These are phyloP conservation scores for Pythium periplocum DNA, from an alignment of 352 stramenopile species.

Conservation along the genomic window DNA sequence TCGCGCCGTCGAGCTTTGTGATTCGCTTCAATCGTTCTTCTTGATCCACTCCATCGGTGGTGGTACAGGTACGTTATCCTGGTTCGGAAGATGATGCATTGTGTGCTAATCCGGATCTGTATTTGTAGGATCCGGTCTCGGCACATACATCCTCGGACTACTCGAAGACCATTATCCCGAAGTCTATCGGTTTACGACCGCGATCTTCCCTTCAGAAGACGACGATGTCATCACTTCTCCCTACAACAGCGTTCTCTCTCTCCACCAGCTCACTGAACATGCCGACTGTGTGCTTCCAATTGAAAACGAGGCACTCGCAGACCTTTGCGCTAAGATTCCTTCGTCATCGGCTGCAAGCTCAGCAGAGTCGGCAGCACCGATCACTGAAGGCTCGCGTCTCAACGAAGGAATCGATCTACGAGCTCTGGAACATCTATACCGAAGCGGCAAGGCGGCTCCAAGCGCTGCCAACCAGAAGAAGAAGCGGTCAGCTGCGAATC, in stretches of 20 bases:
- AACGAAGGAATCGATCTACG: conserved; percentile 42
- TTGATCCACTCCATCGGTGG: conserved; percentile 90
- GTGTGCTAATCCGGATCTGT: background rate
- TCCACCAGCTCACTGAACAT: conserved; percentile 80
- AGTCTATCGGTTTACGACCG: conserved; percentile 77
- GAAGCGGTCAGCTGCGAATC: conserved; percentile 5
- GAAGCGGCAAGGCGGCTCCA: conserved; percentile 19
- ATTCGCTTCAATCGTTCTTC: conserved; percentile 92
- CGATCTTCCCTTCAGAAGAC: conserved; percentile 82
- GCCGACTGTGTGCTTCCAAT: conserved; percentile 89
- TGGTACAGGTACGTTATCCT: conserved; percentile 50
- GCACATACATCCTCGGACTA: conserved; percentile 84
- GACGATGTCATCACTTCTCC: conserved; percentile 92
- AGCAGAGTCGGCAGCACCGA: conserved; percentile 2
- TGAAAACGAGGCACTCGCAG: conserved; percentile 86
- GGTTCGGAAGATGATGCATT: background rate
- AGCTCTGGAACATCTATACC: conserved; percentile 47
- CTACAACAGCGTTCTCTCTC: conserved; percentile 88
- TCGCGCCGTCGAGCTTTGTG: conserved; percentile 75
- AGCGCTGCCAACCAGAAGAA: conserved; percentile 16
- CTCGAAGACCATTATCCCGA: conserved; percentile 84
- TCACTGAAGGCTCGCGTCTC: conserved; percentile 33
- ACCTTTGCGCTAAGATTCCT: conserved; percentile 49
- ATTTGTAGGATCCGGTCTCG: conserved; percentile 73
- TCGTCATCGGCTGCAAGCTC: conserved; percentile 6